phyloP scores from a whole-genome alignment of 176 grass and related monocot genomes.

The Echinochloa phyllopogon region DNA sequence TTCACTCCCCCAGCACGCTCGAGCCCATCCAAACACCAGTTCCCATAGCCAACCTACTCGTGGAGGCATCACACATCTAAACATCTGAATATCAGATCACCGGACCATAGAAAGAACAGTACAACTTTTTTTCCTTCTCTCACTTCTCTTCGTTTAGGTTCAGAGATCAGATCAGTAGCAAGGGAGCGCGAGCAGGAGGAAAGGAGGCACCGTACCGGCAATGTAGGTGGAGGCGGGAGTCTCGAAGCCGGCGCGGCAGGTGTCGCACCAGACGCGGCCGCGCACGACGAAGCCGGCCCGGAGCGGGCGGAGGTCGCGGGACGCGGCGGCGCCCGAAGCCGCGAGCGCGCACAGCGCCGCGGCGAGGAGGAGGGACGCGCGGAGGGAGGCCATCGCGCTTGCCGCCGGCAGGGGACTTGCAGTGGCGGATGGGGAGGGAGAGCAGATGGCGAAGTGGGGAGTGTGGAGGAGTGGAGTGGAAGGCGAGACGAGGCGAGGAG shows the following conservation, averaged over 20 bases:
- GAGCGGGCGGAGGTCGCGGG: slow-evolving; percentile 47
- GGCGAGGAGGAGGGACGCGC: slow-evolving; percentile 26
- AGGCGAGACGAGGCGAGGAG: too few species aligned
- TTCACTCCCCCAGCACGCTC: background rate
- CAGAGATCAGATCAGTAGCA: background rate
- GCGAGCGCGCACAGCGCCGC: slow-evolving; percentile 20
- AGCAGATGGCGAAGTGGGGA: background rate
- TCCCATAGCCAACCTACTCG: background rate
- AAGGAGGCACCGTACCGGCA: slow-evolving; percentile 45
- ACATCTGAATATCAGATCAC: slow-evolving; percentile 7
- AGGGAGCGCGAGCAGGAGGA: background rate
- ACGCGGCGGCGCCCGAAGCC: slow-evolving; percentile 17
- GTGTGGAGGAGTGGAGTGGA: background rate
- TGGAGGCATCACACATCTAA: background rate
- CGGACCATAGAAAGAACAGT: background rate
- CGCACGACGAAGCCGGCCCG: slow-evolving; percentile 62
- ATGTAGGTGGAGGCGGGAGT: slow-evolving; percentile 89
- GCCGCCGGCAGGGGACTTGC: background rate
- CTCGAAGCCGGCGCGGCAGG: slow-evolving; percentile 86
- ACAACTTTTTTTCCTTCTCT: background rate
- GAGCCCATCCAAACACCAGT: background rate
- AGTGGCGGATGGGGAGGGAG: background rate
- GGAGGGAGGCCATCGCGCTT: slow-evolving; percentile 35
- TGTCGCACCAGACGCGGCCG: slow-evolving; percentile 93
- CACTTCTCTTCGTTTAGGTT: background rate